Conservation (phyloP, 2,329 filamentous ascomycete genomes). For the Capronia coronata region DNA sequence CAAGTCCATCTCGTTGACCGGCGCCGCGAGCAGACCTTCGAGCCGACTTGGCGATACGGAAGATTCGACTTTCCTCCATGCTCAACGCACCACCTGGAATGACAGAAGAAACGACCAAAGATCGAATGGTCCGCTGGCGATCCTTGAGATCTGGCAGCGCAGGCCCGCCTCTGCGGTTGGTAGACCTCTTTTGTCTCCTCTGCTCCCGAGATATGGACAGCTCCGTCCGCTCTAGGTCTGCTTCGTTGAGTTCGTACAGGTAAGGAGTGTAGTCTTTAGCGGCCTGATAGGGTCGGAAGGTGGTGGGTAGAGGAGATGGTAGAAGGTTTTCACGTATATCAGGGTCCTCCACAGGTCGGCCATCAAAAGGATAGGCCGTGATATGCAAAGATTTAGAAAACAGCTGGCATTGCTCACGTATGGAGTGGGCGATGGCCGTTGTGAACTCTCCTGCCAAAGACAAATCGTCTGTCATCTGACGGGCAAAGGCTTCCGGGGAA, state of each 20-base stretch:
- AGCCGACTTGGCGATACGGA: slow-evolving; percentile 65
- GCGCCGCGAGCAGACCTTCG: slow-evolving; percentile 47
- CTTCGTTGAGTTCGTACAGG: slow-evolving; percentile 86
- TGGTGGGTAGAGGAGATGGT: slow-evolving; percentile 69
- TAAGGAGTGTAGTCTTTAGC: slow-evolving; percentile 93
- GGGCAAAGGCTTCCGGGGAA: slow-evolving; percentile 88
- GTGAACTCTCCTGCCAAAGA: slow-evolving; percentile 92
- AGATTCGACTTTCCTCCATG: slow-evolving; percentile 78
- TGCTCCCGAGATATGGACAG: slow-evolving; percentile 90
- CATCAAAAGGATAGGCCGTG: slow-evolving; percentile 89
- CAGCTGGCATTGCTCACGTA: slow-evolving; percentile 89
- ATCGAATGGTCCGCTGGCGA: slow-evolving; percentile 84
- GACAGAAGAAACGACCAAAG: slow-evolving; percentile 84
- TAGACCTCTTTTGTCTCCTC: slow-evolving; percentile 86
- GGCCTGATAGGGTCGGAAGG: slow-evolving; percentile 85
- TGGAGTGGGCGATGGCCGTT: slow-evolving; percentile 95
- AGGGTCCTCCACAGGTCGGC: slow-evolving; percentile 82
- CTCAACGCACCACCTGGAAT: slow-evolving; percentile 76
- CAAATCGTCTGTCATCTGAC: slow-evolving; percentile 80
- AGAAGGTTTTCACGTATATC: slow-evolving; percentile 82
- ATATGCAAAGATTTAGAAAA: slow-evolving; percentile 92
- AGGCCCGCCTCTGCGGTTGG: slow-evolving; percentile 87
- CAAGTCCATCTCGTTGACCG: slow-evolving; percentile 54
- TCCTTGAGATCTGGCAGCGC: slow-evolving; percentile 95
- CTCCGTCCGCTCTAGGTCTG: slow-evolving; percentile 83